Conservation (phyloP, 139 green algal genomes). For the Tetradesmus obliquus region DNA sequence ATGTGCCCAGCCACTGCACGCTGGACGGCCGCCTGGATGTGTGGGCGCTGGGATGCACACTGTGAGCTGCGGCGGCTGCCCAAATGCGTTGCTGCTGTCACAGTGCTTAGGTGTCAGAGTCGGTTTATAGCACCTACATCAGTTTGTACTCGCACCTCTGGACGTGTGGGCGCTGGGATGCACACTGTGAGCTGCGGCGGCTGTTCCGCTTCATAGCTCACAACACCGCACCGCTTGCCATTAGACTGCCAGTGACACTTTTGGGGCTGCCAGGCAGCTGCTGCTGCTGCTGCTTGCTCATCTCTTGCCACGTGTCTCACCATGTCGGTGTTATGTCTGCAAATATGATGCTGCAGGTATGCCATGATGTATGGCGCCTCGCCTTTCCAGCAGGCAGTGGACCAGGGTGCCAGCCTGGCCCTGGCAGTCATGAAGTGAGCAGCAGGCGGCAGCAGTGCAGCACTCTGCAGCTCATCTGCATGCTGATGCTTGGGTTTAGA, state of each 20-base stretch:
- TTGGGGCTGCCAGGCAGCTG: not conserved
- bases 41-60: conserved; percentile 88
- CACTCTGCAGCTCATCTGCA: not conserved
- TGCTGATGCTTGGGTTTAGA: not conserved
- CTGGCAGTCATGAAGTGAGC: conserved; percentile 84
- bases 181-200: conserved; percentile 66
- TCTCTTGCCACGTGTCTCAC: not conserved
- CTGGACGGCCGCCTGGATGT: conserved; percentile 87
- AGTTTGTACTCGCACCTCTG: not conserved
- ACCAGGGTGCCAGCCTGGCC: conserved; percentile 84
- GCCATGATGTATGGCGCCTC: conserved; percentile 79
- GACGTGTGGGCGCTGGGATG: conserved; percentile 93
- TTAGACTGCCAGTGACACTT: no score
- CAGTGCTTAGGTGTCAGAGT: no score
- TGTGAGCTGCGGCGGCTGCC: conserved; percentile 54
- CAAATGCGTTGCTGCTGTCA: no score
- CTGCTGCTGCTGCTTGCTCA: not conserved
- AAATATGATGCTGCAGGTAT: conserved; percentile 57
- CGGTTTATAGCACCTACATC: no score
- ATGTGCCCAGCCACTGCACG: conserved; percentile 74
- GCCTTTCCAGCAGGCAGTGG: conserved; percentile 85
- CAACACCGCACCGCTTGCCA: no score
- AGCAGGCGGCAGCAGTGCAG: not conserved
- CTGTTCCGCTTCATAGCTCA: no score
- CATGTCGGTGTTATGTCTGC: not conserved